Conservation (phyloP, 2,329 filamentous ascomycete species). For the Scedosporium minutisporum region DNA sequence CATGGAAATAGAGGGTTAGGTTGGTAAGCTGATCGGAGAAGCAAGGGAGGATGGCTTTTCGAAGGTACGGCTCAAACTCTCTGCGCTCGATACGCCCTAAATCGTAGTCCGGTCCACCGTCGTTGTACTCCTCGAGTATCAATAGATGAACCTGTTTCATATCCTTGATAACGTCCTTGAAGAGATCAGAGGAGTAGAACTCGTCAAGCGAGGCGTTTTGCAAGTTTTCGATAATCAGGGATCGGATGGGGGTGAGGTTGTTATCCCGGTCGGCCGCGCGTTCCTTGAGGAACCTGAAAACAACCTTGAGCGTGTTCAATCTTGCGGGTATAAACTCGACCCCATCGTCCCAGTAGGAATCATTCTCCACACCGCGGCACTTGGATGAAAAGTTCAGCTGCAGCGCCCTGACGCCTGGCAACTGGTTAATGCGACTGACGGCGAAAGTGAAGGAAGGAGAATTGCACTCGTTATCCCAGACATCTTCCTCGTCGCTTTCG, state of each 20-base stretch:
- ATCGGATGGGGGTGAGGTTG: constrained; percentile 5
- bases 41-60: constrained; percentile 8
- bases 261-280: constrained; percentile 7
- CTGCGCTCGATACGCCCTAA: constrained; percentile 10
- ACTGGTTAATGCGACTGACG: constrained; percentile 7
- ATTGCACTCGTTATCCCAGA: background rate
- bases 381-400: constrained; percentile 6
- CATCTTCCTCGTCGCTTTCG: background rate
- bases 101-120: constrained; percentile 10
- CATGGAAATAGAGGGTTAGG: constrained; percentile 12
- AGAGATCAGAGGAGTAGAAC: constrained; percentile 7
- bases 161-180: constrained; percentile 8
- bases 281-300: constrained; percentile 11
- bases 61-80: constrained; percentile 15
- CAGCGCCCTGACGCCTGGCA: constrained; percentile 9
- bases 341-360: background rate
- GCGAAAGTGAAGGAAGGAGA: constrained; percentile 4
- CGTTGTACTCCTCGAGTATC: constrained; percentile 2
- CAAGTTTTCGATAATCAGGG: constrained; percentile 12
- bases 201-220: constrained; percentile 11
- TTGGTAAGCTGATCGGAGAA: constrained; percentile 12
- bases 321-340: constrained; percentile 4
- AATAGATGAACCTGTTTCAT: constrained; percentile 12
- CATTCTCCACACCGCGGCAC: background rate
- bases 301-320: constrained; percentile 5